Conservation (phyloP, 371 early-diverging fungal genomes). For the Coemansia sp. region DNA sequence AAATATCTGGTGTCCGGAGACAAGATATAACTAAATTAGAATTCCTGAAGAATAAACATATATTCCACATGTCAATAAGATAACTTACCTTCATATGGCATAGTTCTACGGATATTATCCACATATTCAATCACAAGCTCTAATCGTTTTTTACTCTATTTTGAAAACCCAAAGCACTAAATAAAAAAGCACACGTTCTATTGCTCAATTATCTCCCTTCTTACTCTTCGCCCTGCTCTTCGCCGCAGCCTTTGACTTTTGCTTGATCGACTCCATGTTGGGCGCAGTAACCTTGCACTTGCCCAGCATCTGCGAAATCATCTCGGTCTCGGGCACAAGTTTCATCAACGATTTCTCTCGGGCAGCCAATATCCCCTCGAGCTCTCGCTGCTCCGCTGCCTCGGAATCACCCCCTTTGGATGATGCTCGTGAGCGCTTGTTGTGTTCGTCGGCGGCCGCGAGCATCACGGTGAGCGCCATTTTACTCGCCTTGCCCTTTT, state of each 20-base stretch:
- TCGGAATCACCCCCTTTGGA: slow-evolving; percentile 7
- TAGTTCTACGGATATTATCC: no score
- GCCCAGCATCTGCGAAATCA: slow-evolving; percentile 78
- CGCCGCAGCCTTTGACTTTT: slow-evolving; percentile 53
- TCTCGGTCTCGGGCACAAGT: slow-evolving; percentile 80
- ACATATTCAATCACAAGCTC: no score
- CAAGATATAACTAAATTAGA: no score
- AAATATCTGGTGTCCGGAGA: no score
- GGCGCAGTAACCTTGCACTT: slow-evolving; percentile 84
- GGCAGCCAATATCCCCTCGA: slow-evolving; percentile 36
- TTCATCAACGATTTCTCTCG: slow-evolving; percentile 81
- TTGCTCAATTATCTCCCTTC: neutral
- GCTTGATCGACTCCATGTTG: slow-evolving; percentile 67
- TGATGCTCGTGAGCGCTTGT: slow-evolving; percentile 53
- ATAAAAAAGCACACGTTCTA: neutral
- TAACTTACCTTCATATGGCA: no score
- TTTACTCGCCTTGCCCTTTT: slow-evolving; percentile 89
- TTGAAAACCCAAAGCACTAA: neutral
- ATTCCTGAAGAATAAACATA: no score
- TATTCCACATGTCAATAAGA: no score
- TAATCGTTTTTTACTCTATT: neutral
- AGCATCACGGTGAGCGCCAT: slow-evolving; percentile 57
- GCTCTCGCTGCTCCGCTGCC: slow-evolving; percentile 31
- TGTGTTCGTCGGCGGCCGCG: slow-evolving; percentile 43
- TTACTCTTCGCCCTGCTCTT: slow-evolving; percentile 42